phyloP scores from a whole-genome alignment of 2,329 filamentous ascomycete genomes.

The Clarireedia sp. region DNA sequence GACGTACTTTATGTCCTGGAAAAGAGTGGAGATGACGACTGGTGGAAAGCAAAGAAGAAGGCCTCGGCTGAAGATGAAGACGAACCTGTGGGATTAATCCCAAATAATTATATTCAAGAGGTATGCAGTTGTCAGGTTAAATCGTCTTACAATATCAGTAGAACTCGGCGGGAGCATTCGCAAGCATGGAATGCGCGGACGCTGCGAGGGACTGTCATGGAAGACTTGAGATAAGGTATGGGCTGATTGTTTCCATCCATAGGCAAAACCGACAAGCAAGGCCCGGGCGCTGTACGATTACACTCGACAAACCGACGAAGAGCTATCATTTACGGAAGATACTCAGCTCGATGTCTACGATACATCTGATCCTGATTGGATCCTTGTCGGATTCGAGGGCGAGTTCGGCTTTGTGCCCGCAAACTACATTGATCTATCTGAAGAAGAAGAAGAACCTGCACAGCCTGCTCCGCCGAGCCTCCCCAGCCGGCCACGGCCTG shows the following conservation, averaged over 20 bases:
- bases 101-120: constrained; percentile 92
- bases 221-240: background rate
- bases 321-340: constrained; percentile 91
- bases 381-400: constrained; percentile 72
- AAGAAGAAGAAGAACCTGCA: constrained; percentile 30
- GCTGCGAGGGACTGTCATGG: background rate
- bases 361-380: constrained; percentile 90
- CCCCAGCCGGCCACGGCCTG: constrained; percentile 28
- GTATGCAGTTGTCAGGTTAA: constrained; percentile 43
- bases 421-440: constrained; percentile 80
- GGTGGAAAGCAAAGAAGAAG: constrained; percentile 58
- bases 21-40: constrained; percentile 63
- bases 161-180: background rate
- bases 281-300: constrained; percentile 98
- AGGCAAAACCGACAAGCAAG: constrained; percentile 59
- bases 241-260: constrained; percentile 14
- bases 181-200: background rate
- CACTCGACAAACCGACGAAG: constrained; percentile 92
- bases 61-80: constrained; percentile 33
- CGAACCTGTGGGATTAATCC: constrained; percentile 46
- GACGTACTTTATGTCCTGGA: constrained; percentile 80
- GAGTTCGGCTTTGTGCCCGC: constrained; percentile 93
- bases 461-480: constrained; percentile 29
- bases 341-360: constrained; percentile 79
- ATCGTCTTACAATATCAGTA: background rate